Conservation (phyloP, 1,284 basidiomycete species). For the Boletus subluridellus region DNA sequence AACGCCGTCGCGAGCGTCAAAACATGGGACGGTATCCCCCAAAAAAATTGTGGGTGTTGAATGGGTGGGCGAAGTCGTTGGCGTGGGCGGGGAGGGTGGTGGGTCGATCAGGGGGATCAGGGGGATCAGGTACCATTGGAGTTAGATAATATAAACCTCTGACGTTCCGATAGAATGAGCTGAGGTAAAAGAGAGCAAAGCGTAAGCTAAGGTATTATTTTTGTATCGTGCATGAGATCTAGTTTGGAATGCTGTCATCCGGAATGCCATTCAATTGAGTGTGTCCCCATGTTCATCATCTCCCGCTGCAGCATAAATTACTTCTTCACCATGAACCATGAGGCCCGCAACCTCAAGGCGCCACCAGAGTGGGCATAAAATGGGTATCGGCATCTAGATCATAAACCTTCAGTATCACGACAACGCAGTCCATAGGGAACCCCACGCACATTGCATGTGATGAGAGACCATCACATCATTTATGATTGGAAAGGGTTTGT, state of each 20-base stretch:
- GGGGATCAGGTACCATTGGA: no score
- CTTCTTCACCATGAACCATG: background rate
- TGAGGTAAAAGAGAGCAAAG: background rate
- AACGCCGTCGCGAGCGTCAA: background rate
- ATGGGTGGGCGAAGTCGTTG: background rate
- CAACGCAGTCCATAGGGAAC: background rate
- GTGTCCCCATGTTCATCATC: background rate
- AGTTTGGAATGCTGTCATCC: background rate
- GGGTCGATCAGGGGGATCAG: background rate
- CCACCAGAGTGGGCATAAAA: background rate
- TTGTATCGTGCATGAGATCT: background rate
- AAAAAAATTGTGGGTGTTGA: background rate
- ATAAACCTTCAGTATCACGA: background rate
- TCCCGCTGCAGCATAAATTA: background rate
- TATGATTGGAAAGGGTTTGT: background rate
- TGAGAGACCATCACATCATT: background rate
- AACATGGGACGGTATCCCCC: background rate
- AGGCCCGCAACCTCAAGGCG: background rate
- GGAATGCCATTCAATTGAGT: background rate
- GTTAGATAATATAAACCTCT: no score
- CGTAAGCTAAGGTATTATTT: background rate
- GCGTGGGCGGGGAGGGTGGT: no score
- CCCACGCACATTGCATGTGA: background rate
- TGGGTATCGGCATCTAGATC: background rate
- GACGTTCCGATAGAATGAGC: no score